Evolutionary conservation across 2,329 filamentous ascomycete species (phyloP), one percentile per base, ranked within the genome.

Genomic region (Pleoardoris graminearum): DNA sequence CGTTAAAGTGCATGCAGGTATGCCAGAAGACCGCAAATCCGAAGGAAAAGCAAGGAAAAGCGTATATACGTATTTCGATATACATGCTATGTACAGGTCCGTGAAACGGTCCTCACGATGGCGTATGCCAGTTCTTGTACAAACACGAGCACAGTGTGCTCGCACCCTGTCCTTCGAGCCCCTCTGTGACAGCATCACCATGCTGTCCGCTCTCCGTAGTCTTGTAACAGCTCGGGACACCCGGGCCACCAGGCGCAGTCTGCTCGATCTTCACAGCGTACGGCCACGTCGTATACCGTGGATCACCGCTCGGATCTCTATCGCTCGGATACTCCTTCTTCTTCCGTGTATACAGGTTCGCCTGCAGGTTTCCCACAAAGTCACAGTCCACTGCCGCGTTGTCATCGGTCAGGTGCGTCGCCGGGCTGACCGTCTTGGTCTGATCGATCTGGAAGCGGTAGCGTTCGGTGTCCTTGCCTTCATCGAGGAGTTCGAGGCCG

Each of bases 341-440:
- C 69, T 74, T 75, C 53, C 76, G 79, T n/a, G 84, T 87, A 74
- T 86, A 89, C 1, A 89, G 69, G 3, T 77, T 82, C 0, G 79
- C 85, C 22, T 79, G 72, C 56, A 88, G 77, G 1, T 71, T 75
- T 0, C 75, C 69, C 49, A 80, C 79, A 71, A 82, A 89, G 54
- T 76, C 81, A 71, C 86, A 89, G 36, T 76, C 78, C 1, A 81
- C 76, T 2, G 76, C 76, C 12, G 74, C 69, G 54, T 77, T 79
- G 42, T 74, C 63, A n/a, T 67, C 58, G 0, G 78, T 76, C 3
- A 83, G 61, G 19, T 73, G 67, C 6, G 70, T 69, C 1, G 71
- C 71, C 3, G 85, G 81, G 2, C 78, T 76, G 14, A 85, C 80
- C 0, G 74, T 75, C 62, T 84, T 85, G 22, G 79, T 70, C 55